Evolutionary conservation across 2,329 filamentous ascomycete genomes (phyloP).

Genomic region (Fusarium ambrosium): DNA sequence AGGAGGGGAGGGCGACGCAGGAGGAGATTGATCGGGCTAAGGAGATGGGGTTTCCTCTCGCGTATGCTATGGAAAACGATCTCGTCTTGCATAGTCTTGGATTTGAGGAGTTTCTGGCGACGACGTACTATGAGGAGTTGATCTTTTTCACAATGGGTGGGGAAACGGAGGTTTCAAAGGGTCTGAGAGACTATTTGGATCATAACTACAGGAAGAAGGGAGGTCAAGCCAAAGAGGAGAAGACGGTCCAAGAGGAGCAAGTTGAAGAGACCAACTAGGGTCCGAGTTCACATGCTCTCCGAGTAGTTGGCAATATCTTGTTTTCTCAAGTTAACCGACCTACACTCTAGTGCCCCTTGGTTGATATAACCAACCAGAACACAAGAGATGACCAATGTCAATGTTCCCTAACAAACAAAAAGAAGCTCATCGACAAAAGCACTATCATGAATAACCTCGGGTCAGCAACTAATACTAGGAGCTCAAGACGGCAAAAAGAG

Average conservation of each 20-base stretch:
- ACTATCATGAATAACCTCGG: neutral
- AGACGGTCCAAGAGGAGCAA: neutral
- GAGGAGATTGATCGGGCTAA: neutral
- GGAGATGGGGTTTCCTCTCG: neutral
- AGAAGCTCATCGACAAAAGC: neutral
- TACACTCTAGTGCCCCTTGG: neutral
- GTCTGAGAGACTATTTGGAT: neutral
- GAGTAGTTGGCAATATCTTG: neutral
- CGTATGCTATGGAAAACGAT: neutral
- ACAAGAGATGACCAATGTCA: too few relatives aligned
- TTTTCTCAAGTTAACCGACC: neutral
- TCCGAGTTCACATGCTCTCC: neutral
- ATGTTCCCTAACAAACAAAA: neutral
- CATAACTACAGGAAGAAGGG: neutral
- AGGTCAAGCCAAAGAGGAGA: neutral
- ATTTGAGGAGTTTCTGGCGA: constrained; percentile 7
- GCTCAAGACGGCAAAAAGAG: constrained; percentile 8
- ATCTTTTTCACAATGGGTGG: neutral
- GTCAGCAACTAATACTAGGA: neutral
- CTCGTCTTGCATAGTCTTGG: neutral
- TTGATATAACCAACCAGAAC: neutral
- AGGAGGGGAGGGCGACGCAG: neutral
- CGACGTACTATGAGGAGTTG: neutral
- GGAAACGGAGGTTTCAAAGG: neutral
- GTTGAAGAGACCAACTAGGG: neutral